Evolutionary conservation across 495 filamentous ascomycete species (phyloP), one percentile per base, ranked within the genome.

Genomic region (Podospora bellae-mahoneyi): DNA sequence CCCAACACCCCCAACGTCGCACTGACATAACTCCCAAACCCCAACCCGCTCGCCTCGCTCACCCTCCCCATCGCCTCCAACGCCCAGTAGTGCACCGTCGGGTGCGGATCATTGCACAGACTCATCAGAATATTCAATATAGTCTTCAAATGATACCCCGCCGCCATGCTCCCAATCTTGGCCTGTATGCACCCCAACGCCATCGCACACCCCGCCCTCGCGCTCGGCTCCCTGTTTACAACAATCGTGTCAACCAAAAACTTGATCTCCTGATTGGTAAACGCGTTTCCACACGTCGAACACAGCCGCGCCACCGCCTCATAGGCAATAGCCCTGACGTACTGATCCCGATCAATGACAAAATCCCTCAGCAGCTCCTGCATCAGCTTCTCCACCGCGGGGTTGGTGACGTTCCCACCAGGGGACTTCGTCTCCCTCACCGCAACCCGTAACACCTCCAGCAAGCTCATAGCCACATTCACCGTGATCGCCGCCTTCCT

Each of bases 121-220:
- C 94, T 97, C 91, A 97, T 94, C 23, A 99, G 78, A 44, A 99
- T 93, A 19, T 93, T 91, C 48, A 96, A 87, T 62, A 99, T 97
- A 7, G 92, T 96, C 79, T 97, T 98, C 16, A 99, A 81, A 76
- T 99, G 95, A 72, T 93, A 91, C n/a, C 93, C 93, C 63, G 95
- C 95, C 66, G 96, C 96, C 94, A 99, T 98, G 70, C 95, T 95
- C 65, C 95, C 95, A 34, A 98, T 91, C 75, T 97, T 92, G 2
- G 92, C 89, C 77, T 98, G 95, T 58, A 98, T 98, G 69, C 89
- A 92, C 16, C 94, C 95, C 66, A 99, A 81, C 44, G 95, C 93
- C 81, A 95, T 89, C 20, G 96, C 96, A 76, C 93, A 99, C 30
- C 95, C 95, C 55, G 95, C 93, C 74, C 95, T 89, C 15, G 92